Percentiles rank a stretch among this genome's conserved stretches.
phyloP scores from a whole-genome alignment of 2,329 filamentous ascomycete species.

The Ceratocystiopsis minuta region DNA sequence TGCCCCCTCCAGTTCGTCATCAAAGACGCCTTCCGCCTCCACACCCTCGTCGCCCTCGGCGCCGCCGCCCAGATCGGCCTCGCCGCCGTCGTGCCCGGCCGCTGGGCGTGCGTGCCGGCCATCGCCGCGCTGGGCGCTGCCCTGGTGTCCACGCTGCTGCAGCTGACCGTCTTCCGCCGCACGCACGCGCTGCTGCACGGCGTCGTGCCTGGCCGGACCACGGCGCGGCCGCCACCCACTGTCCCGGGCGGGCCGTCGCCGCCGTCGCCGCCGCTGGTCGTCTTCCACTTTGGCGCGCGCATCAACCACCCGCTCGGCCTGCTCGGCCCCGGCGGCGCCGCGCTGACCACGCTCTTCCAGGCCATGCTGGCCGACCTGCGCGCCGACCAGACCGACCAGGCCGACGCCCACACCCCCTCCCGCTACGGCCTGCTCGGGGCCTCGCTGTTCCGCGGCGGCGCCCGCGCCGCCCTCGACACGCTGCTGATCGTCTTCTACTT shows the following conservation, averaged over 20 bases:
- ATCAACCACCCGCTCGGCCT: constrained; percentile 31
- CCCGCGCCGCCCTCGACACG: constrained; percentile 7
- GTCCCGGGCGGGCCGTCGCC: constrained; percentile 6
- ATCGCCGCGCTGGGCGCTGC: constrained; percentile 15
- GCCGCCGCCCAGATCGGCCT: constrained; percentile 19
- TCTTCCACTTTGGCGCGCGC: constrained; percentile 27
- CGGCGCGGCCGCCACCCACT: constrained; percentile 8
- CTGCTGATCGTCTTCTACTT: constrained; percentile 10
- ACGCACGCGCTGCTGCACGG: constrained; percentile 11
- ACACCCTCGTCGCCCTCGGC: constrained; percentile 17
- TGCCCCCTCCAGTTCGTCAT: constrained; percentile 9
- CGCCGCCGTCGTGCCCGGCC: constrained; percentile 16
- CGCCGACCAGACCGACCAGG: neutral
- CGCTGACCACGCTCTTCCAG: constrained; percentile 21
- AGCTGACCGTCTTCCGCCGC: constrained; percentile 7
- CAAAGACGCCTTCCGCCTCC: constrained; percentile 19
- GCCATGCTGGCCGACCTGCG: constrained; percentile 21
- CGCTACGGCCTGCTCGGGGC: constrained; percentile 27
- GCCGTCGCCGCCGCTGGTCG: constrained; percentile 11
- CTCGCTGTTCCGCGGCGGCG: constrained; percentile 20
- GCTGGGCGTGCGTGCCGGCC: constrained; percentile 19
- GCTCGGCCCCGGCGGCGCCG: constrained; percentile 24
- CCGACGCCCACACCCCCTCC: constrained; percentile 8
- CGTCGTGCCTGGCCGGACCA: constrained; percentile 17
- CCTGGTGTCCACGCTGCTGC: constrained; percentile 14